Evolutionary conservation across 2,329 filamentous ascomycete genomes (phyloP), one percentile per base, ranked within the genome.

Genomic region (Fusarium nematophilum): DNA sequence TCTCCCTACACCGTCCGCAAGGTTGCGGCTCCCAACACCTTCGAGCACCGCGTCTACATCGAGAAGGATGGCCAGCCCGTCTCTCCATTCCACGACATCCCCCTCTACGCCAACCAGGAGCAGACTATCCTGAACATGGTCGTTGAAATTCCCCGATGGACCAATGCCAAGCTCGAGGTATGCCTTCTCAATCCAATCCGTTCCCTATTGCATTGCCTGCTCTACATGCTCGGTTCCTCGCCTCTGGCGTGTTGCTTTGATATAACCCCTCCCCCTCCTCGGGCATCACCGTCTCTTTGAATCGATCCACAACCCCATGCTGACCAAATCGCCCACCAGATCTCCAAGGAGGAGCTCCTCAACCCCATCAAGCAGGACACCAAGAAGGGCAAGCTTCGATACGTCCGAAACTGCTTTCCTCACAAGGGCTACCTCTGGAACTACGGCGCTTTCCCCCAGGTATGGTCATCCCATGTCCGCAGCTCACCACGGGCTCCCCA

Each of bases 371-470:
- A 97, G 90, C 95, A 99, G 85, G 95, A 99, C 79, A 87, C 88
- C 80, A 98, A 99, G 91, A 98, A 99, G 87, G 95, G 94, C 87
- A 98, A 97, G 88, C 93, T 98, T 73, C 92, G 95, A 75, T 99
- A 90, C 78, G 95, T 99, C 78, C 93, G 95, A 83, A 99, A 99
- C 90, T 99, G 95, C 90, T 99, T 99, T 88, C 95, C 95, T 72
- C 95, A 99, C 90, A 98, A 99, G 88, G 95, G 95, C 69, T 99
- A 99, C 82, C 92, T 99, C 72, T 99, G 95, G 95, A 99, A 99
- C 88, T 99, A 99, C 83, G 95, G 95, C 83, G 93, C 93, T 80
- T 98, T 99, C 89, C 95, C 95, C 73, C 92, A 95, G 85, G 92
- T 95, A 85, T 75, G 85, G 50, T n/a, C 27, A 31, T 34, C 18